Evolutionary conservation across 106 monocot species (phyloP).

Genomic region (Triglochin maritima): DNA sequence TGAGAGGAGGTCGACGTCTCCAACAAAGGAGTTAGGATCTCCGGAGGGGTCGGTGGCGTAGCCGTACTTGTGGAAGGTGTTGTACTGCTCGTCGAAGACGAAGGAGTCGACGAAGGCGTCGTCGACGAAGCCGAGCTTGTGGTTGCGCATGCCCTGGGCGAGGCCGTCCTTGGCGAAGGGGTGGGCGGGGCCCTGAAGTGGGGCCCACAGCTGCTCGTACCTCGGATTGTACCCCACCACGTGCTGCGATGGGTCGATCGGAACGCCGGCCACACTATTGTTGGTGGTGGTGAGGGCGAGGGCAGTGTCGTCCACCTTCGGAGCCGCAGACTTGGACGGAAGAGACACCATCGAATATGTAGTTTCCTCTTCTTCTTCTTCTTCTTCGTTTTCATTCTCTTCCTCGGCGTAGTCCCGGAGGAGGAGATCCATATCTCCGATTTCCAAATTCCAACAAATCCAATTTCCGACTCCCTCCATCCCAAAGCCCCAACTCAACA

Average conservation of each 20-base stretch:
- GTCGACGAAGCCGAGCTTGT: slow-evolving; percentile 97
- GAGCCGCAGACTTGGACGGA: slow-evolving; percentile 62
- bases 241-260: slow-evolving; percentile 74
- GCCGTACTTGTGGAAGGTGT: slow-evolving; percentile 92
- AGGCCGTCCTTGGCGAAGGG: slow-evolving; percentile 69
- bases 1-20: slow-evolving; percentile 41
- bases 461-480: no score
- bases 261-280: slow-evolving; percentile 24
- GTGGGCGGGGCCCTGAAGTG: slow-evolving; percentile 69
- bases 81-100: slow-evolving; percentile 97
- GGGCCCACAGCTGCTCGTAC: slow-evolving; percentile 97
- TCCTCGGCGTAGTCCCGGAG: slow-evolving; percentile 24
- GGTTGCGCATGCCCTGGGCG: slow-evolving; percentile 83
- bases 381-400: slow-evolving; percentile 6
- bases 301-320: slow-evolving; percentile 70
- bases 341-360: slow-evolving; percentile 38
- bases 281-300: slow-evolving; percentile 49
- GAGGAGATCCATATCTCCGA: slow-evolving; percentile 35
- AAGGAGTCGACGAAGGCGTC: slow-evolving; percentile 87
- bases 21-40: slow-evolving; percentile 52
- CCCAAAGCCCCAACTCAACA: no score
- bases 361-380: background rate
- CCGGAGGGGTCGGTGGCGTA: slow-evolving; percentile 94
- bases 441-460: no score
- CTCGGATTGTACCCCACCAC: slow-evolving; percentile 79